A percentile compares a stretch with the other conserved stretches of the same genome.
phyloP scores from a whole-genome alignment of 495 filamentous ascomycete species.

The Hyphodiscus hymeniophilus region DNA sequence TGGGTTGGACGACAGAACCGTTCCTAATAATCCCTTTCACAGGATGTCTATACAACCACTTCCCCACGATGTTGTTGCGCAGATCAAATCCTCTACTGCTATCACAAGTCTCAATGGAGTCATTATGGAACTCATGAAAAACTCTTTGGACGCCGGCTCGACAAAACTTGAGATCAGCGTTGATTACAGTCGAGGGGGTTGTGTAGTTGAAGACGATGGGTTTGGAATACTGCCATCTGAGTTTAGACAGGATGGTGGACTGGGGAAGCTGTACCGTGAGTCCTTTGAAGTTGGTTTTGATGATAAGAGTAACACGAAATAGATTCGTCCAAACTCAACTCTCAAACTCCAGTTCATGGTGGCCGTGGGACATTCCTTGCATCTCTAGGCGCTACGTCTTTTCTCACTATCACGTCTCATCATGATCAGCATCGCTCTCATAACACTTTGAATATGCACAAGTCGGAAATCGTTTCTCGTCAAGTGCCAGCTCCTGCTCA shows the following conservation, averaged over 20 bases:
- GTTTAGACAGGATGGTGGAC: slow-evolving; percentile 60
- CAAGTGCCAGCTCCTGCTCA: slow-evolving; percentile 55
- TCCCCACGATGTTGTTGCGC: slow-evolving; percentile 67
- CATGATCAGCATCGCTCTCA: slow-evolving; percentile 53
- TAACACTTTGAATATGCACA: slow-evolving; percentile 65
- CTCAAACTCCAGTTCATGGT: slow-evolving; percentile 47
- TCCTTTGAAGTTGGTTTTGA: slow-evolving; percentile 6
- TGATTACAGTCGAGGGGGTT: slow-evolving; percentile 70
- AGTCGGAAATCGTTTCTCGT: slow-evolving; percentile 59
- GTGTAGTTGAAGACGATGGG: slow-evolving; percentile 84
- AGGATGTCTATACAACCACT: slow-evolving; percentile 56
- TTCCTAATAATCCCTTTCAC: no score
- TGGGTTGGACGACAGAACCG: no score
- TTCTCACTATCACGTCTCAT: slow-evolving; percentile 73
- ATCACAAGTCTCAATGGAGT: slow-evolving; percentile 71
- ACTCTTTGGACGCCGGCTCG: slow-evolving; percentile 76
- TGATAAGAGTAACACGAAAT: not conserved
- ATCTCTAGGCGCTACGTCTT: slow-evolving; percentile 66
- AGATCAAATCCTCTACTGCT: slow-evolving; percentile 76
- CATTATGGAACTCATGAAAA: slow-evolving; percentile 68
- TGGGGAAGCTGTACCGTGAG: slow-evolving; percentile 69
- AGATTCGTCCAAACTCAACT: slow-evolving; percentile 74
- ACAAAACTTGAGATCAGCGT: slow-evolving; percentile 62
- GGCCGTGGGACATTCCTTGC: slow-evolving; percentile 67
- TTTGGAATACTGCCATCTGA: slow-evolving; percentile 65